Base-by-base conservation (phyloP, 768 basidiomycete species). In the Pholiota conissans region DNA sequence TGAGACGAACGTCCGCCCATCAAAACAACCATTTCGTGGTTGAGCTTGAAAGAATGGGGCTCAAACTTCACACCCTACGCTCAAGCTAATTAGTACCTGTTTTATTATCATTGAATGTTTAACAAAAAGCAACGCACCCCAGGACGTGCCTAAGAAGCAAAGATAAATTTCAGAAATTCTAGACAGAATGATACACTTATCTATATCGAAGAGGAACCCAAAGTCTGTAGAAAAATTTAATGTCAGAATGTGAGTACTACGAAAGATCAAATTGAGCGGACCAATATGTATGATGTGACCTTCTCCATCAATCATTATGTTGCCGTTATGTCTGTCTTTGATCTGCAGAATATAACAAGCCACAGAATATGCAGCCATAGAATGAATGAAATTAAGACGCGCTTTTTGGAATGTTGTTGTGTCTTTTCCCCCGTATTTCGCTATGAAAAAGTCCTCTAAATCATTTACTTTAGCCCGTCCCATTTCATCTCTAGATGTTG, bases 401-500 rank as follows among this genome's bases (percentile, higher is more conserved):
- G 97, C 97, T 61, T 84, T 83, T 70, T 98, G 95, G 78, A 98
- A 99, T 48, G 89, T 79, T 40, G 92, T 73, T 0, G 93, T 92
- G 64, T 98, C 93, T 68, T 90, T 84, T 48, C 90, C 88, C 20
- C 96, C 97, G 66, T 97, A 97, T 70, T 90, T 95, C 30, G 92
- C 85, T 24, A 93, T 80, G 73, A 98, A 99, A 77, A 98, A 99
- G 63, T 90, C 90, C 30, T 91, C 82, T 18, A 99, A 80, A 69
- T 99, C 95, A 63, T 98, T 98, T 69, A 98, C 91, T 75, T 98
- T 98, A 29, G 94, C 93, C 30, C 97, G 85, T 29, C 97, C 97
- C 97, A 99, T 98, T 76, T 99, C 97, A 70, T 99, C 97, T 54
- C 97, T 85, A 0, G 97, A 98, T 0, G 97, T 99, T 0, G 97